Base-by-base conservation (phyloP, 2,329 filamentous ascomycete species). In the Colletotrichum simmondsii region DNA sequence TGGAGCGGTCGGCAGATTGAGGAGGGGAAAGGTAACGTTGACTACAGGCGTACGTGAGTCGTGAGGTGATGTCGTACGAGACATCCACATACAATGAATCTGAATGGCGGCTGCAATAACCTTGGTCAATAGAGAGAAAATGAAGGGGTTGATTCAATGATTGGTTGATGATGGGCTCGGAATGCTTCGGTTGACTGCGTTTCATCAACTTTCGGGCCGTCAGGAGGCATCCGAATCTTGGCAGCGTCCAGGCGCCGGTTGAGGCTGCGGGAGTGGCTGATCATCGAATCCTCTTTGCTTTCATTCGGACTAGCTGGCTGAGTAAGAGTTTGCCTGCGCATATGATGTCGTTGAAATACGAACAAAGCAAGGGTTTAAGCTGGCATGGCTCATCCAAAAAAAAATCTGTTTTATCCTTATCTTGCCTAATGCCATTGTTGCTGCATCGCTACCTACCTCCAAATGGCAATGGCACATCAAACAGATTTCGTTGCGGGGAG, bases 141-240 rank as follows among this genome's bases (percentile, higher is more conserved):
- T 49, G 19, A n/a, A 22, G 3, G 42, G 7, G 19, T 22, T 22
- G 4, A 22, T 22, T n/a, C 7, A 49, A 49, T 49, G 16, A 19
- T 49, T n/a, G 54, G 65, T 11, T 30, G 30, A 22, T 28, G 5
- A 30, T 2, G 26, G 14, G 35, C 28, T 52, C 16, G 57, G 46
- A 54, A 35, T 54, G 46, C 65, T 52, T 62, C 57, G 24, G 32
- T 42, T 16, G 28, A n/a, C 26, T 35, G 7, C 49, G 52, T 68
- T 63, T 63, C 58, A 64, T 68, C 58, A 12, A 22, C n/a, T 57
- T 35, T 63, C 52, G 66, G 66, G 35, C 52, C 59, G 59, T 26
- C 28, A n/a, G 5, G 32, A 11, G 30, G 19, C 19, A 22, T 63
- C 26, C 16, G 46, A 12, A 53, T 63, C 42, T 62, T 62, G 59